phyloP scores from a whole-genome alignment of 208 protist genomes.

The Leishmania arabica region DNA sequence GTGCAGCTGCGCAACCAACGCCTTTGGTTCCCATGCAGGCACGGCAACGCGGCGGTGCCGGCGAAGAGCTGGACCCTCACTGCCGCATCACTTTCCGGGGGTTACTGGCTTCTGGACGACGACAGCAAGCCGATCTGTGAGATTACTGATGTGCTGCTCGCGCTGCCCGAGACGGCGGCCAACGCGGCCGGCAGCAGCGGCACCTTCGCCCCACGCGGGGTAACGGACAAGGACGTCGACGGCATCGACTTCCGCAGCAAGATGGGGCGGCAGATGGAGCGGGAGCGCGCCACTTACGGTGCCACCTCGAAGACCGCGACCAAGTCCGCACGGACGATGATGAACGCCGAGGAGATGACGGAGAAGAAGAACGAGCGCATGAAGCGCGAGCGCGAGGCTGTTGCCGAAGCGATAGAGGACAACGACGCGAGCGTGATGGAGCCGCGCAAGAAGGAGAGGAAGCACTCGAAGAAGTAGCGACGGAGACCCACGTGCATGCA shows the following conservation, averaged over 20 bases:
- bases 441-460: constrained; percentile 12
- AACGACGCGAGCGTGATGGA: constrained; percentile 26
- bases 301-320: constrained; percentile 69
- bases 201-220: constrained; percentile 36
- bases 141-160: constrained; percentile 54
- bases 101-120: constrained; percentile 81
- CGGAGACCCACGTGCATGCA: not conserved
- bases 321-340: constrained; percentile 55
- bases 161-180: constrained; percentile 25
- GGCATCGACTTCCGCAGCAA: constrained; percentile 77
- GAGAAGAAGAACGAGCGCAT: constrained; percentile 51
- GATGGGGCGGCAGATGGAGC: constrained; percentile 64
- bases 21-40: constrained; percentile 35
- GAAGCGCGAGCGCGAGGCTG: constrained; percentile 56
- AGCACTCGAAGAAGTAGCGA: constrained; percentile 34
- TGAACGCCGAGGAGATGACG: constrained; percentile 66
- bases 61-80: constrained; percentile 45
- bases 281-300: constrained; percentile 67
- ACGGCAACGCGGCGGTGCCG: constrained; percentile 8
- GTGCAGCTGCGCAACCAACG: constrained; percentile 41
- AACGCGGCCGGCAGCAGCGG: not conserved
- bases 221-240: constrained; percentile 46
- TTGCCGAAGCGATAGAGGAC: constrained; percentile 67
- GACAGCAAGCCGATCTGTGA: constrained; percentile 61
- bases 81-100: constrained; percentile 24